A percentile compares a stretch with the other conserved stretches of the same genome.
Evolutionary conservation across 768 basidiomycete species (phyloP).

Genomic region (Aureoboletus auriporus): DNA sequence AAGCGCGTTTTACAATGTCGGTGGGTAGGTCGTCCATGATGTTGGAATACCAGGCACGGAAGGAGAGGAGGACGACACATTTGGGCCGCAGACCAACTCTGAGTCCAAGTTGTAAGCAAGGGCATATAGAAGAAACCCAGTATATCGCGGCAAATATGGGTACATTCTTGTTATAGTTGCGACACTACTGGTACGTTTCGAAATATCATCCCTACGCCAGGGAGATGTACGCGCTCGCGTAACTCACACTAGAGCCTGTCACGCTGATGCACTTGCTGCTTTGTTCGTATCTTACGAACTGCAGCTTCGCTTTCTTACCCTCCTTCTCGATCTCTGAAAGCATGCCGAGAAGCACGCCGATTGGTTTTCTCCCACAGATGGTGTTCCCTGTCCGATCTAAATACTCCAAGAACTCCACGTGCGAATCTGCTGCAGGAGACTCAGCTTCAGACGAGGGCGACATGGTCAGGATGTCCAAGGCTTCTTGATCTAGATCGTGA

Average conservation of each 20-base stretch:
- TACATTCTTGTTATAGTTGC: background rate
- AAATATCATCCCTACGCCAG: constrained; percentile 32
- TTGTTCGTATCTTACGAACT: constrained; percentile 93
- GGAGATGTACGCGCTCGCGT: constrained; percentile 83
- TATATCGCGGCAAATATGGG: background rate
- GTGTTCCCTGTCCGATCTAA: constrained; percentile 82
- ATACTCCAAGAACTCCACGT: constrained; percentile 62
- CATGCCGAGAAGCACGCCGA: constrained; percentile 85
- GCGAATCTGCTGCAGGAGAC: constrained; percentile 49
- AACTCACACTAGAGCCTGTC: constrained; percentile 89
- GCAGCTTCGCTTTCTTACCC: constrained; percentile 37
- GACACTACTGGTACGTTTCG: constrained; percentile 2
- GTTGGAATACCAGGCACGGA: constrained; percentile 68
- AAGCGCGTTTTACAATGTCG: background rate
- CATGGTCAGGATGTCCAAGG: constrained; percentile 66
- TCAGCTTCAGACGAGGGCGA: constrained; percentile 41
- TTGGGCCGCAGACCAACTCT: constrained; percentile 44
- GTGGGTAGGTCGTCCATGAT: constrained; percentile 61
- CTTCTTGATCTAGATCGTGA: constrained; percentile 79
- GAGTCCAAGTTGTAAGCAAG: constrained; percentile 13
- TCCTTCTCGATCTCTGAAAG: constrained; percentile 53
- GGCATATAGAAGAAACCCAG: too few species aligned
- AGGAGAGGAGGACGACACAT: constrained; percentile 49
- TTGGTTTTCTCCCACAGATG: constrained; percentile 95
- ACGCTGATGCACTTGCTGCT: constrained; percentile 70